Percentiles rank a stretch among this genome's conserved stretches.
These are phyloP conservation scores for Tuber melanosporum DNA, from an alignment of 495 filamentous ascomycete species.

Conservation along the genomic window DNA sequence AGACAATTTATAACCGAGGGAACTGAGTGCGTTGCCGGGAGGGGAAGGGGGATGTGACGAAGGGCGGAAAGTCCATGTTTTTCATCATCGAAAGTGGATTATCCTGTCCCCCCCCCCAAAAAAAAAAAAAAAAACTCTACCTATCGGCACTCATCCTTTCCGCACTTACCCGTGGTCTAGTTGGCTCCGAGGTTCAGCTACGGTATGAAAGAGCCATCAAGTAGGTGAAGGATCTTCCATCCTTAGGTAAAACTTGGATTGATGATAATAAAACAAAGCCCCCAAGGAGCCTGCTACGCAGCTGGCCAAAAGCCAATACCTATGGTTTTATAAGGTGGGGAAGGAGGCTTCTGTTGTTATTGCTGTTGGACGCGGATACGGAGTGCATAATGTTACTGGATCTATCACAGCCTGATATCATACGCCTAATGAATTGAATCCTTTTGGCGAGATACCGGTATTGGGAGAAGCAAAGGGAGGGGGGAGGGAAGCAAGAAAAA, in stretches of 20 bases:
- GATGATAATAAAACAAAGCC: not conserved
- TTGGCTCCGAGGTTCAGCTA: not conserved
- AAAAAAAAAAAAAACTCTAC: not conserved
- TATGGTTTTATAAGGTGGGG: not conserved
- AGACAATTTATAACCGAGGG: not conserved
- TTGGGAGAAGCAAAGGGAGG: not conserved
- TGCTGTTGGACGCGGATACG: not conserved
- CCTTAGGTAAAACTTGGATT: not conserved
- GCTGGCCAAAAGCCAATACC: not conserved
- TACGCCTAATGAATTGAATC: not conserved
- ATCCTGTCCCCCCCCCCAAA: not conserved
- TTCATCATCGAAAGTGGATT: not conserved
- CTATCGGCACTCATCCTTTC: not conserved
- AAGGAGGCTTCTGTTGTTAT: not conserved
- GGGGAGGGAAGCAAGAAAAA: not conserved
- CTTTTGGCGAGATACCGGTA: not conserved
- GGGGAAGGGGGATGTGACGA: not conserved
- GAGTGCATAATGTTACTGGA: conserved; percentile 2
- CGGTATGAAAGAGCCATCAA: not conserved
- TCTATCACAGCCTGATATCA: not conserved
- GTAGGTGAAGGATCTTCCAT: not conserved
- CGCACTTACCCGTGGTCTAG: too few species aligned
- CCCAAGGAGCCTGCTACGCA: not conserved
- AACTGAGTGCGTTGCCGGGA: not conserved
- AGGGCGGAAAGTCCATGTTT: not conserved